Base-by-base conservation (phyloP, 2,329 filamentous ascomycete species). In the Trichoderma brevicompactum region DNA sequence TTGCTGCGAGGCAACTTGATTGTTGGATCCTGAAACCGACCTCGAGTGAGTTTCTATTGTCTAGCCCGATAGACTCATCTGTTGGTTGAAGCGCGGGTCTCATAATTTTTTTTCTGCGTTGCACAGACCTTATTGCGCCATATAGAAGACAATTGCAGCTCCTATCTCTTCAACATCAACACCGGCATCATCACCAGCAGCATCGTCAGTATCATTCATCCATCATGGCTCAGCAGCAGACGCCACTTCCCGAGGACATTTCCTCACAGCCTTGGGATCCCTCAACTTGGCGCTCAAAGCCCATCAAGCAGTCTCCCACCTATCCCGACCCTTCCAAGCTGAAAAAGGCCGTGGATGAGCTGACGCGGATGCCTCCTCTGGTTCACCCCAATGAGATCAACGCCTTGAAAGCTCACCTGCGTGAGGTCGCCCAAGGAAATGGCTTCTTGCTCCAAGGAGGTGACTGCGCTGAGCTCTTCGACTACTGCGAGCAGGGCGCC, bases 381-480 rank as follows among this genome's bases (percentile, higher is more conserved):
- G 92, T 95, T 36, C 92, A 92, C 65, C 89, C 91, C 4, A 83
- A 84, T 55, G 92, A 95, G 79, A 96, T 99, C 73, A 83, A 87
- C 71, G 89, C 87, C 68, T 85, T 99, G 61, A 93, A 93, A 74
- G 83, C 87, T 60, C 89, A 87, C 72, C 84, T 99, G 23, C 87
- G 87, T 66, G 92, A 97, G 79, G 95, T 96, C 6, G 95, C 95
- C 5, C 82, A 91, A 41, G 95, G 95, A 40, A 93, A 94, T 70
- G 92, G 94, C 12, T 98, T 99, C 76, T 83, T 99, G 9, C 87
- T 99, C 4, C 95, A 99, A 80, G 95, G 95, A 67, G 95, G 94
- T 68, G 95, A 99, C 79, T 99, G 95, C 75, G 95, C 95, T 15
- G 95, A 99, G 81, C 85, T 98, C 9, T 99, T 99, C 74, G 92